These are phyloP conservation scores for Gyromitra esculenta DNA, from an alignment of 2,329 filamentous ascomycete species.

Conservation along the genomic window DNA sequence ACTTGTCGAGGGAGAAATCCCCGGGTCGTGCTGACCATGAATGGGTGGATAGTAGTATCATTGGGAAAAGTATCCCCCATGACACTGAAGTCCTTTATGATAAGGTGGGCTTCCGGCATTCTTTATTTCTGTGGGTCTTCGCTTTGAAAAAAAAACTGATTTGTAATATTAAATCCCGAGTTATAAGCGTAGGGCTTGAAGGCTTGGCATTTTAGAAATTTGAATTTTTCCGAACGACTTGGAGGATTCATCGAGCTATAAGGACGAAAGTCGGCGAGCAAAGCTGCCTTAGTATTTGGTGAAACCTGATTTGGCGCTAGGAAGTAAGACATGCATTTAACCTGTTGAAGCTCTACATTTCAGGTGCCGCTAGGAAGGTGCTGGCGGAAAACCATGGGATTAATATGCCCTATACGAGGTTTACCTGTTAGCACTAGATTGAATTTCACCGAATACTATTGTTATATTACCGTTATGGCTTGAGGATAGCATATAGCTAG, in stretches of 20 bases:
- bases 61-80: constrained; percentile 71
- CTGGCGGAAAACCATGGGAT: too few relatives aligned
- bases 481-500: too few relatives aligned
- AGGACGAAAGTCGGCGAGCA: constrained; percentile 23
- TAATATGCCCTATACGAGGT: too few relatives aligned
- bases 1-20: constrained; percentile 76
- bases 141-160: not conserved
- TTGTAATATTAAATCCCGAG: not conserved
- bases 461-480: too few relatives aligned
- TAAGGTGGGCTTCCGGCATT: constrained; percentile 33
- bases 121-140: not conserved
- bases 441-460: too few relatives aligned
- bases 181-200: not conserved
- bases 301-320: too few relatives aligned
- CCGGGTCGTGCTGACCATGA: constrained; percentile 79
- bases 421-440: too few relatives aligned
- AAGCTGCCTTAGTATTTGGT: not conserved
- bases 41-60: constrained; percentile 73
- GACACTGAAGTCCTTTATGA: constrained; percentile 66
- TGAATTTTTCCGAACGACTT: not conserved
- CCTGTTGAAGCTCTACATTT: too few relatives aligned
- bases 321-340: too few relatives aligned
- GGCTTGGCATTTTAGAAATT: not conserved
- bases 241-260: constrained; percentile 18
- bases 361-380: too few relatives aligned